Conservation (phyloP, 2,329 filamentous ascomycete species). For the Calonectria montana region DNA sequence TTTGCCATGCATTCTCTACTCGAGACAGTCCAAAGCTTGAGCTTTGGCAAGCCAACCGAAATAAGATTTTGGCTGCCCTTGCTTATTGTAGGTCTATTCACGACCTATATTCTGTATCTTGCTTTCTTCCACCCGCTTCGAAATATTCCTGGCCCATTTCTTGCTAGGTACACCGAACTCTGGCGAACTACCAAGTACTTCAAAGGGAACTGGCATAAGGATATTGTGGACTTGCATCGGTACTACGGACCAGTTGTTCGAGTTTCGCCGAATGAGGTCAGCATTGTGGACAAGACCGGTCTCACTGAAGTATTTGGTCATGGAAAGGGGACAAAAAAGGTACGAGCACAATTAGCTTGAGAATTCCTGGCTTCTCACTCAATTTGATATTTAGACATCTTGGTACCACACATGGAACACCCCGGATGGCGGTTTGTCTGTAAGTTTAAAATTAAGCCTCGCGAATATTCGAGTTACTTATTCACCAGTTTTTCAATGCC, state of each 20-base stretch:
- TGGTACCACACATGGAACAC: not conserved
- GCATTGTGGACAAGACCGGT: not conserved
- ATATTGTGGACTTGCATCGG: not conserved
- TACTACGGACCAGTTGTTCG: not conserved
- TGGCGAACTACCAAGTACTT: not conserved
- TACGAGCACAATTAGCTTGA: not conserved
- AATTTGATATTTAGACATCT: not conserved
- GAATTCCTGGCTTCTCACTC: not conserved
- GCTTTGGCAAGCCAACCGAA: not conserved
- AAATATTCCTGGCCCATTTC: not conserved
- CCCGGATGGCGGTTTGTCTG: not conserved
- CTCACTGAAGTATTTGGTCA: not conserved
- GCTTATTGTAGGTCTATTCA: not conserved
- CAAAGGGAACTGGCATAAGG: not conserved
- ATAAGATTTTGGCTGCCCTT: not conserved
- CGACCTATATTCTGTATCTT: not conserved
- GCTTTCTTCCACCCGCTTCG: not conserved
- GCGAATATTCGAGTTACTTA: not conserved
- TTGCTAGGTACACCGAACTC: not conserved
- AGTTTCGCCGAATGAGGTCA: not conserved
- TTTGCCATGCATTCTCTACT: not conserved
- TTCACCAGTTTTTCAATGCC: not conserved
- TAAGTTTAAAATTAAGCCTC: not conserved
- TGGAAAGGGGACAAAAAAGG: not conserved
- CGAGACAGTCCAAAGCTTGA: not conserved